Conservation (phyloP, 2,329 filamentous ascomycete species). For the Meredithiella fracta region DNA sequence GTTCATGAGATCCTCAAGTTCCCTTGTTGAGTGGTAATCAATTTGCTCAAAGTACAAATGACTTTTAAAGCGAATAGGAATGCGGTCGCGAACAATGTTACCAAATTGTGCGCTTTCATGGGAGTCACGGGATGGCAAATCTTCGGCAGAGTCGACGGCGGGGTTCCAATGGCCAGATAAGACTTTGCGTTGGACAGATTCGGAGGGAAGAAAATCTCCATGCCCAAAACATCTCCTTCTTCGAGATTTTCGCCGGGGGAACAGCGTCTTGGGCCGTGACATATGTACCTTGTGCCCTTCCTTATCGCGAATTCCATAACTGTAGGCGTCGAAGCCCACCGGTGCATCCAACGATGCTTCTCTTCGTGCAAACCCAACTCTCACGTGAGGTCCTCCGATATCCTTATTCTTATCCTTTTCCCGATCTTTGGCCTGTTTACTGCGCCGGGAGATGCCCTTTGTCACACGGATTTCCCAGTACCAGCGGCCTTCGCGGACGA, state of each 20-base stretch:
- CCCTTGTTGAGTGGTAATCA: slow-evolving; percentile 74
- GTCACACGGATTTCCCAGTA: slow-evolving; percentile 92
- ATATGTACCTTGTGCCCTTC: slow-evolving; percentile 84
- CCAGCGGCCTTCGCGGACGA: slow-evolving; percentile 72
- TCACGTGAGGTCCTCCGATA: slow-evolving; percentile 46
- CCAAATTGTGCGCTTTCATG: slow-evolving; percentile 35
- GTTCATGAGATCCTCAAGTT: slow-evolving; percentile 72
- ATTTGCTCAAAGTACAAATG: slow-evolving; percentile 89
- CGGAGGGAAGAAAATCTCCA: slow-evolving; percentile 84
- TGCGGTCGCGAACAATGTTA: slow-evolving; percentile 86
- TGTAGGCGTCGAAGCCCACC: slow-evolving; percentile 80
- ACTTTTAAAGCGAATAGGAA: slow-evolving; percentile 84
- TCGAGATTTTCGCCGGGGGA: slow-evolving; percentile 63
- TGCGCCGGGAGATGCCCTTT: slow-evolving; percentile 44
- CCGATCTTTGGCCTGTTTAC: slow-evolving; percentile 20
- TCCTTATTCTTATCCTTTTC: slow-evolving; percentile 22
- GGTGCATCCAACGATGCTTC: slow-evolving; percentile 71
- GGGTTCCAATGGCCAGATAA: slow-evolving; percentile 80
- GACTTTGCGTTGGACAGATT: slow-evolving; percentile 73
- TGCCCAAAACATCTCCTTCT: slow-evolving; percentile 84
- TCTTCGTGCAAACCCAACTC: slow-evolving; percentile 71
- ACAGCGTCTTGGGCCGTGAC: slow-evolving; percentile 84
- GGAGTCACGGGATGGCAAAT: slow-evolving; percentile 18
- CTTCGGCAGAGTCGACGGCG: slow-evolving; percentile 47
- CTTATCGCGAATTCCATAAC: slow-evolving; percentile 81